Evolutionary conservation across 2,329 filamentous ascomycete genomes (phyloP), one percentile per base, ranked within the genome.

Genomic region (Phaeosphaeria sp.): DNA sequence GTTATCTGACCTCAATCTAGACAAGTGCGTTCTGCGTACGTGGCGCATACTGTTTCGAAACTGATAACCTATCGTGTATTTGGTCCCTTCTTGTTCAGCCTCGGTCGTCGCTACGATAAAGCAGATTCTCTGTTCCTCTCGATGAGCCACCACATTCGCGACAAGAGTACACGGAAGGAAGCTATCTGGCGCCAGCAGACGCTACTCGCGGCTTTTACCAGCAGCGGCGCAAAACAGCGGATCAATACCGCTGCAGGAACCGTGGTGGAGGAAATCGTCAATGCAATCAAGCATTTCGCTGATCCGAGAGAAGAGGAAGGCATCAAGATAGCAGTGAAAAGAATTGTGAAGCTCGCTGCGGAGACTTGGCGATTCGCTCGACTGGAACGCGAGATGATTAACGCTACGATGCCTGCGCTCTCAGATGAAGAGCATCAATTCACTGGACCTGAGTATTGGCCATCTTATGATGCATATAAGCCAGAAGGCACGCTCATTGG

Each of bases 181-280:
- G 83, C 84, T 3, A 82, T 85, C 56, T 86, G 84, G 84, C 78
- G 84, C 52, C 83, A 85, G 55, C 83, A 86, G 62, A 86, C 84
- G 2, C 79, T 86, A 15, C 83, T 84, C 59, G 84, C 84, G 18
- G 82, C 84, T 9, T 86, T 85, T 69, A 85, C 83, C 6, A 82
- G 83, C 36, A 82, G 81, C 1, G 83, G 83, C 56, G 84, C 84
- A 1, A 86, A 86, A 60, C 80, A 84, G 63, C 81, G 82, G 18
- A 85, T 85, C 66, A 84, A 84, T 56, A 81, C 83, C 11, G 83
- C 82, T 18, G 84, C 84, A 0, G 80, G 82, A 5, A 80, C 81
- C 18, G 83, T 86, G 25, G 83, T 86, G 9, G 83, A 85, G 50
- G 84, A 86, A 59, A 86, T 86, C 52, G 78, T 85, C 48, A 80